Conservation (phyloP, 1,139 yeast genomes). For the Diutina ranongensis region DNA sequence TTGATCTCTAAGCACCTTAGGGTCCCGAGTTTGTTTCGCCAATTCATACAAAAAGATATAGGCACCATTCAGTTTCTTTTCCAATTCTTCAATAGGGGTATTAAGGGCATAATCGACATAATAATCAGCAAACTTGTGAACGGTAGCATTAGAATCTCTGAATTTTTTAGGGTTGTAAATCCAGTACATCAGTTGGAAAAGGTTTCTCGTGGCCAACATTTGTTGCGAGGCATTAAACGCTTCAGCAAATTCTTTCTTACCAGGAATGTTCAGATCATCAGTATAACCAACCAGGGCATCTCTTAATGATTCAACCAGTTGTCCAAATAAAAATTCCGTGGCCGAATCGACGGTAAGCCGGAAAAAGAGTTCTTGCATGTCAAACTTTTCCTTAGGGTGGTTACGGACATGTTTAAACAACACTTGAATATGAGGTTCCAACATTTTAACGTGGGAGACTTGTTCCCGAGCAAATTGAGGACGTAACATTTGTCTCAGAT, state of each 20-base stretch:
- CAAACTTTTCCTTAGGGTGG: constrained; percentile 13
- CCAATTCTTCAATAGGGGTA: constrained; percentile 20
- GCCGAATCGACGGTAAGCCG: constrained; percentile 12
- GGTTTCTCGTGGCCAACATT: constrained; percentile 8
- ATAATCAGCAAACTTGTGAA: constrained; percentile 24
- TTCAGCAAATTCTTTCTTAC: constrained; percentile 8
- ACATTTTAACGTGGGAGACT: constrained; percentile 34
- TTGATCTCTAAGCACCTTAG: constrained; percentile 38
- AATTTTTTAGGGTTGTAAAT: constrained; percentile 8
- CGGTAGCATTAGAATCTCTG: constrained; percentile 15
- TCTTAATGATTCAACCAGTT: constrained; percentile 10
- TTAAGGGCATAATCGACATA: constrained; percentile 17
- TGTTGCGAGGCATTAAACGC: constrained; percentile 10
- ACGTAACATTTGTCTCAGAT: constrained; percentile 43
- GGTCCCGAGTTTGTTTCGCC: constrained; percentile 39
- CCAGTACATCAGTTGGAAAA: constrained; percentile 9
- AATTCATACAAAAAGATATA: constrained; percentile 41
- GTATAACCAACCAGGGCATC: constrained; percentile 1
- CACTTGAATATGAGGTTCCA: constrained; percentile 36
- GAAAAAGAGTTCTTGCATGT: constrained; percentile 21
- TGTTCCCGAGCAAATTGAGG: constrained; percentile 51
- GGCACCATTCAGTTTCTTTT: constrained; percentile 27
- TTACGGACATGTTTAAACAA: constrained; percentile 23
- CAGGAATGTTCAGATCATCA: constrained; percentile 7
- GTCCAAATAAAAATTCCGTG: constrained; percentile 12